These are phyloP conservation scores for Pyronema domesticum DNA, from an alignment of 495 filamentous ascomycete genomes.

Conservation along the genomic window DNA sequence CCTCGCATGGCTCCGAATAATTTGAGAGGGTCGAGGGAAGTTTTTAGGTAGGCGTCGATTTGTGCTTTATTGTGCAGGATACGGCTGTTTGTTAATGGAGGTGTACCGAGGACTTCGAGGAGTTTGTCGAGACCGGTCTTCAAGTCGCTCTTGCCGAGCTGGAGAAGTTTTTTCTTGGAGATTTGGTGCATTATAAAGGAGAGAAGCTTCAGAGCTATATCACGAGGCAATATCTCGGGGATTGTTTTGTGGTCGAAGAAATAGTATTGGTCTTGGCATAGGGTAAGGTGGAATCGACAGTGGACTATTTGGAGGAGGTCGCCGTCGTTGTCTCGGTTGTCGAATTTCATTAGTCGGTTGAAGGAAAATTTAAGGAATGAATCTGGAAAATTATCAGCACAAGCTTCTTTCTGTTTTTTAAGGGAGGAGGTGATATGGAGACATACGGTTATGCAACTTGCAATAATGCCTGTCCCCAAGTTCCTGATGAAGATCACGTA, in stretches of 20 bases:
- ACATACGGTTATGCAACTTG: slow-evolving; percentile 39
- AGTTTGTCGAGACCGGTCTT: slow-evolving; percentile 79
- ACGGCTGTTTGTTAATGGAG: slow-evolving; percentile 14
- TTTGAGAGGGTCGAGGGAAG: slow-evolving; percentile 64
- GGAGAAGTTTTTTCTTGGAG: slow-evolving; percentile 70
- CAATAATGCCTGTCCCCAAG: slow-evolving; percentile 76
- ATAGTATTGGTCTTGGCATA: slow-evolving; percentile 25
- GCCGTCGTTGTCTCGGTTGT: slow-evolving; percentile 17
- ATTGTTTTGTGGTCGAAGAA: slow-evolving; percentile 28
- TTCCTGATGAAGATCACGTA: slow-evolving; percentile 54
- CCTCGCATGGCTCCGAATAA: slow-evolving; percentile 64
- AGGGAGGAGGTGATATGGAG: background rate
- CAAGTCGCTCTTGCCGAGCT: slow-evolving; percentile 75
- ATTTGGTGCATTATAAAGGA: slow-evolving; percentile 67
- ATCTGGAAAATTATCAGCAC: slow-evolving; percentile 37
- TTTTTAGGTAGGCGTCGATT: slow-evolving; percentile 56
- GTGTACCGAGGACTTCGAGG: slow-evolving; percentile 48
- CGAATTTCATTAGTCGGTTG: slow-evolving; percentile 49
- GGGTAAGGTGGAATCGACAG: slow-evolving; percentile 20
- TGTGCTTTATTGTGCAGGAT: slow-evolving; percentile 18
- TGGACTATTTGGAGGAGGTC: slow-evolving; percentile 21
- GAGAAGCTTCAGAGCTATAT: slow-evolving; percentile 58
- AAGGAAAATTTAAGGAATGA: slow-evolving; percentile 72
- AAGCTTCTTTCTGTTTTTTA: background rate
- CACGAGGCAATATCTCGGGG: slow-evolving; percentile 54